Evolutionary conservation across 345 rosid genomes (phyloP).

Genomic region (Euphorbia tirucalli): DNA sequence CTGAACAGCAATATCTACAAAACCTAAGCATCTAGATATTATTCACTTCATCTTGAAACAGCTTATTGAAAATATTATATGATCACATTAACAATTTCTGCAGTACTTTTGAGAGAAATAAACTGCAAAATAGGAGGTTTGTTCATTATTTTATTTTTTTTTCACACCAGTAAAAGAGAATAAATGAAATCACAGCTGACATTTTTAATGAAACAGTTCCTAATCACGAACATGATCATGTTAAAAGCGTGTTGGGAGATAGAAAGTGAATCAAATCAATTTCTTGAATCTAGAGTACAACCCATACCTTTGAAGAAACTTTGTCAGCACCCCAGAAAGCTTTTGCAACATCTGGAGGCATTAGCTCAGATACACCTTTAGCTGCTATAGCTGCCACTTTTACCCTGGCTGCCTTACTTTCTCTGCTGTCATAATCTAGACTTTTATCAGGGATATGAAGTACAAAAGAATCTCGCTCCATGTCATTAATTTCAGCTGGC

Average conservation of each 20-base stretch:
- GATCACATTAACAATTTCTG: neutral
- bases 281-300: slow-evolving; percentile 4
- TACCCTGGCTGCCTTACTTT: slow-evolving; percentile 47
- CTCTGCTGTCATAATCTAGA: slow-evolving; percentile 42
- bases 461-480: slow-evolving; percentile 74
- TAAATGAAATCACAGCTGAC: neutral
- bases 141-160: neutral
- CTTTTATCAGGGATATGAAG: slow-evolving; percentile 60
- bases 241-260: neutral
- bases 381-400: slow-evolving; percentile 78
- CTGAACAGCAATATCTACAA: neutral
- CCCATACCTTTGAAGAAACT: slow-evolving; percentile 75
- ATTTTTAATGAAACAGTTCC: neutral
- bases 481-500: slow-evolving; percentile 62
- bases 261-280: slow-evolving; percentile 4
- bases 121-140: neutral
- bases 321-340: slow-evolving; percentile 74
- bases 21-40: neutral
- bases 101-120: slow-evolving; percentile 1
- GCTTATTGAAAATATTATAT: neutral
- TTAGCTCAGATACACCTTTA: slow-evolving; percentile 79
- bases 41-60: neutral
- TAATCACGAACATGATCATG: neutral
- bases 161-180: neutral
- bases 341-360: slow-evolving; percentile 90